Percentiles rank a stretch among this genome's conserved stretches.
phyloP scores from a whole-genome alignment of 768 basidiomycete genomes.

The Suillus decipiens region DNA sequence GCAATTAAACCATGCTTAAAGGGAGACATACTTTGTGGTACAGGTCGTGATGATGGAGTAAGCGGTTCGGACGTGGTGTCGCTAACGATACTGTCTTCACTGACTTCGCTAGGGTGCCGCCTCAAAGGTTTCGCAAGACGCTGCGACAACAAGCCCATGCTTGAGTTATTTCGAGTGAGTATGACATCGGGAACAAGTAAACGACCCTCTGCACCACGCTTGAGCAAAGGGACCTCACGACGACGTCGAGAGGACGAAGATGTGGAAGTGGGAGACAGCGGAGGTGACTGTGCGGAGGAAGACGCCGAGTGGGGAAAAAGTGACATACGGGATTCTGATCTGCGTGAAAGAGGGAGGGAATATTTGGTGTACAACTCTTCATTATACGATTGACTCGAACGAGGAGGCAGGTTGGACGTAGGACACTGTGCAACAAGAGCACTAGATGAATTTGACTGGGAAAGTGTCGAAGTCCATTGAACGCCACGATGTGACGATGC shows the following conservation, averaged over 20 bases:
- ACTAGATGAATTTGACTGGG: constrained; percentile 22
- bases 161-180: constrained; percentile 35
- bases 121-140: constrained; percentile 40
- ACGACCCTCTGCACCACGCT: constrained; percentile 62
- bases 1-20: neutral
- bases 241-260: constrained; percentile 34
- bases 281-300: constrained; percentile 38
- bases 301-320: constrained; percentile 37
- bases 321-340: constrained; percentile 51
- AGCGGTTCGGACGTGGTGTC: constrained; percentile 26
- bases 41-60: constrained; percentile 37
- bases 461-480: constrained; percentile 43
- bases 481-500: constrained; percentile 55
- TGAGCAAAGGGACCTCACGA: constrained; percentile 57
- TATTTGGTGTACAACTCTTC: constrained; percentile 59
- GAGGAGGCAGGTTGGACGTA: constrained; percentile 25
- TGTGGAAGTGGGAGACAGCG: constrained; percentile 37
- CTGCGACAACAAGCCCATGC: constrained; percentile 31
- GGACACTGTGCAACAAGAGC: constrained; percentile 28
- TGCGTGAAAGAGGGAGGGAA: constrained; percentile 55
- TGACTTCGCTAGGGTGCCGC: constrained; percentile 42
- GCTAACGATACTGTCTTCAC: constrained; percentile 35
- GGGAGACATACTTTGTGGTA: constrained; percentile 51
- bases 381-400: constrained; percentile 34
- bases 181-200: constrained; percentile 55